Evolutionary conservation across 208 protist genomes (phyloP).

Genomic region (Endotrypanum monterogeii): DNA sequence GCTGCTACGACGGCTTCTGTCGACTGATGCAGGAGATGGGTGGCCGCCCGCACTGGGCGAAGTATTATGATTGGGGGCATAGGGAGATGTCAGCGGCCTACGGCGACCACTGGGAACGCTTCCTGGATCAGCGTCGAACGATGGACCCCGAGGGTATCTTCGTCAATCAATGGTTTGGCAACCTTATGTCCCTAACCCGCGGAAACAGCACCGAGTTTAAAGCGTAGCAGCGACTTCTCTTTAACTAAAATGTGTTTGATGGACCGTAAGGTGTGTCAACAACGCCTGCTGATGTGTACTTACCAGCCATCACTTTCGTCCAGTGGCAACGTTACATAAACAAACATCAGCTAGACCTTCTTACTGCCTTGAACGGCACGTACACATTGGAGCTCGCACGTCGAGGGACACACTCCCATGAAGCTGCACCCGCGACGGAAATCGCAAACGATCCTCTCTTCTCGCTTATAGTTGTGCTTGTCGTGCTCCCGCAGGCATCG

Average conservation of each 20-base stretch:
- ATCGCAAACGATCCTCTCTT: no score
- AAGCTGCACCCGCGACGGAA: no score
- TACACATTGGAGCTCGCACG: background rate
- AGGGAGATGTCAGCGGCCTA: slow-evolving; percentile 45
- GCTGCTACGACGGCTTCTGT: slow-evolving; percentile 67
- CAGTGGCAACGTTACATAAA: background rate
- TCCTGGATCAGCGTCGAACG: slow-evolving; percentile 46
- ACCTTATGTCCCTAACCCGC: slow-evolving; percentile 39
- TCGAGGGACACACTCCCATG: background rate
- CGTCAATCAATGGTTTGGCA: slow-evolving; percentile 71
- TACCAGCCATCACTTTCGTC: background rate
- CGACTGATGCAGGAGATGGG: slow-evolving; percentile 60
- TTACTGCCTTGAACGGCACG: no score
- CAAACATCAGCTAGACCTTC: background rate
- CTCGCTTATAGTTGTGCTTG: background rate
- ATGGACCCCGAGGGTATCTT: slow-evolving; percentile 69
- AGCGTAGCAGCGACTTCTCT: background rate
- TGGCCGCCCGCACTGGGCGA: slow-evolving; percentile 83
- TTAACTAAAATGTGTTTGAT: background rate
- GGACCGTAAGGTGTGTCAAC: background rate
- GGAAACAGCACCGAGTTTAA: slow-evolving; percentile 35
- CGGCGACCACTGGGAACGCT: slow-evolving; percentile 60
- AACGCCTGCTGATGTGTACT: background rate
- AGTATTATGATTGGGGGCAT: slow-evolving; percentile 71
- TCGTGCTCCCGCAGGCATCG: no score